Percentiles rank a stretch among this genome's conserved stretches.
Conservation (phyloP, 352 stramenopile species). For the Phytophthora hibernalis region DNA sequence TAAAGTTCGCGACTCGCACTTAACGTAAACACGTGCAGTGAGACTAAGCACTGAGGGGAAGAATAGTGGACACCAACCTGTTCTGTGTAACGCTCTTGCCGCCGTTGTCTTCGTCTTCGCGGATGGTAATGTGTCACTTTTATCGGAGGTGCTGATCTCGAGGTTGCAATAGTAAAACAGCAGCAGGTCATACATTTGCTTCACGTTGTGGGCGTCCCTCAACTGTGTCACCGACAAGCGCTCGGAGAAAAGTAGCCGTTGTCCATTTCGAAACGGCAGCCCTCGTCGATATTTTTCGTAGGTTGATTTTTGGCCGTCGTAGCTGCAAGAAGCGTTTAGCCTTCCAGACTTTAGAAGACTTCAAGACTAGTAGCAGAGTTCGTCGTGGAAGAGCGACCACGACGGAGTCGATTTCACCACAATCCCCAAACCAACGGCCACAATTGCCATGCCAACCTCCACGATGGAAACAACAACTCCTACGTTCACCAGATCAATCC, state of each 20-base stretch:
- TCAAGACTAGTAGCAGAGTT: slow-evolving; percentile 23
- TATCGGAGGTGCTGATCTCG: slow-evolving; percentile 70
- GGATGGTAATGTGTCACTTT: slow-evolving; percentile 59
- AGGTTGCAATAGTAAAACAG: slow-evolving; percentile 65
- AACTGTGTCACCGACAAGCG: slow-evolving; percentile 59
- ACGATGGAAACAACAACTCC: no score
- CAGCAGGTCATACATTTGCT: slow-evolving; percentile 60
- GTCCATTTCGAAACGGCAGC: no score
- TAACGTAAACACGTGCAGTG: slow-evolving; percentile 6
- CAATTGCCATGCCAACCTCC: no score
- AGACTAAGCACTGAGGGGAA: no score
- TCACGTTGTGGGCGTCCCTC: slow-evolving; percentile 41
- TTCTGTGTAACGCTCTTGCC: slow-evolving; percentile 53
- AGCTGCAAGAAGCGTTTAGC: slow-evolving; percentile 35
- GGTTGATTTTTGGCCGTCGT: slow-evolving; percentile 26
- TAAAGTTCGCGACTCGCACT: slow-evolving; percentile 26
- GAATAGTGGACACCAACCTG: slow-evolving; percentile 55
- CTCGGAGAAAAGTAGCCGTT: slow-evolving; percentile 54
- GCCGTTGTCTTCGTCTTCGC: slow-evolving; percentile 63
- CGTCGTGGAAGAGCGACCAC: no score
- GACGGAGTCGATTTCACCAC: no score
- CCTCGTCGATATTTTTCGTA: slow-evolving; percentile 36
- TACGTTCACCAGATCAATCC: no score
- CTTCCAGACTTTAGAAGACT: no score
- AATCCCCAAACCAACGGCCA: no score